Conservation (phyloP, 345 rosid genomes). For the Noccaea bulbosa region DNA sequence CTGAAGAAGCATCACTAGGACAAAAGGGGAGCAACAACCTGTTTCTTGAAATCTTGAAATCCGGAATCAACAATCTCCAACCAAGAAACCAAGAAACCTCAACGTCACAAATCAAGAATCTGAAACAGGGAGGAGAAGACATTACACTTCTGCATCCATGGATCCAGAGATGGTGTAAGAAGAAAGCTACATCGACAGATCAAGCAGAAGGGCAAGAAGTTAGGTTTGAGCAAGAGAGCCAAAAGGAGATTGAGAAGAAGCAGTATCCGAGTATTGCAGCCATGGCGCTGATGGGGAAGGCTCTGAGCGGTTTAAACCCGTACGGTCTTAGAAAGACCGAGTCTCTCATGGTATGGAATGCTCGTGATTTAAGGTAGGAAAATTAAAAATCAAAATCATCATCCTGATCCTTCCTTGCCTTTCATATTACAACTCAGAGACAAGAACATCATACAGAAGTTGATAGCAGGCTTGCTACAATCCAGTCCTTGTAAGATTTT, state of each 20-base stretch:
- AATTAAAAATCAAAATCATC: slow-evolving; percentile 10
- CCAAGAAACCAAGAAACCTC: slow-evolving; percentile 42
- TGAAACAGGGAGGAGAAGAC: slow-evolving; percentile 40
- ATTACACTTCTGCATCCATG: slow-evolving; percentile 56
- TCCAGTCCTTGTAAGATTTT: slow-evolving; percentile 16
- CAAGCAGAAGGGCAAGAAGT: slow-evolving; percentile 39
- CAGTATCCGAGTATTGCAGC: slow-evolving; percentile 91
- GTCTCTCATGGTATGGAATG: slow-evolving; percentile 68
- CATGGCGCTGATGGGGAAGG: slow-evolving; percentile 97
- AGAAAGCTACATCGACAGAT: slow-evolving; percentile 28
- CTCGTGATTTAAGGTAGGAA: slow-evolving; percentile 40
- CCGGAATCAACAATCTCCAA: slow-evolving; percentile 44
- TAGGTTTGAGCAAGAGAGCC: slow-evolving; percentile 48
- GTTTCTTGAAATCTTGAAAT: slow-evolving; percentile 44
- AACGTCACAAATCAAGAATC: slow-evolving; percentile 38
- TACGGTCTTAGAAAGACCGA: slow-evolving; percentile 60
- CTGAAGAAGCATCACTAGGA: slow-evolving; percentile 49
- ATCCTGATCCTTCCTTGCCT: neutral
- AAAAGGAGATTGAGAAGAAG: slow-evolving; percentile 56
- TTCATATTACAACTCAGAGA: slow-evolving; percentile 19
- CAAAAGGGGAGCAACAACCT: slow-evolving; percentile 47
- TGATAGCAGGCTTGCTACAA: slow-evolving; percentile 10
- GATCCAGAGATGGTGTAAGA: slow-evolving; percentile 79
- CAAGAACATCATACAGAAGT: slow-evolving; percentile 8
- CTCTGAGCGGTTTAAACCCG: slow-evolving; percentile 63